A percentile compares a stretch with the other conserved stretches of the same genome.
Conservation (phyloP, 2,329 filamentous ascomycete genomes). For the Colletotrichum tofieldiae region DNA sequence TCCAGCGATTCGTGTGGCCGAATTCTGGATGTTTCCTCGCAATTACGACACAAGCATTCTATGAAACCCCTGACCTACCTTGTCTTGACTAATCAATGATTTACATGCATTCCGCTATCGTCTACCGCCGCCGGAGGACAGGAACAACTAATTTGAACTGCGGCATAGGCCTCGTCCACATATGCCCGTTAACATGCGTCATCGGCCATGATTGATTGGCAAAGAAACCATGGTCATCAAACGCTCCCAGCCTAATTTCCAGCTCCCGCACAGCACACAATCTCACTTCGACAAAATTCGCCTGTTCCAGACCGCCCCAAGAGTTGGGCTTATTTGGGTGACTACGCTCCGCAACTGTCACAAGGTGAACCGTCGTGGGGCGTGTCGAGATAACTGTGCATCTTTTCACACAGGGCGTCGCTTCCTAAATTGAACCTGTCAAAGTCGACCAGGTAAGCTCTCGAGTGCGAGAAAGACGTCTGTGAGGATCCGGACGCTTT, state of each 20-base stretch:
- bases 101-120: too few species aligned
- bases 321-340: constrained; percentile 4
- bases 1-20: too few species aligned
- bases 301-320: constrained; percentile 5
- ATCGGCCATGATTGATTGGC: background rate
- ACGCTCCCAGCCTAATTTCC: background rate
- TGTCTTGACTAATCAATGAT: background rate
- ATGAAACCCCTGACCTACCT: background rate
- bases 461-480: constrained; percentile 11
- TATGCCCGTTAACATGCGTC: too few species aligned
- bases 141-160: background rate
- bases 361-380: background rate
- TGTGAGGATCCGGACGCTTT: constrained; percentile 9
- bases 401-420: background rate
- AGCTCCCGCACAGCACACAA: background rate
- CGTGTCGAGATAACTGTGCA: constrained; percentile 3
- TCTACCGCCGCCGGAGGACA: background rate
- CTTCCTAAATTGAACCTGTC: background rate
- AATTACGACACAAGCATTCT: too few species aligned
- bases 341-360: background rate
- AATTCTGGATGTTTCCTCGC: too few species aligned
- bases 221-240: background rate
- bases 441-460: constrained; percentile 20
- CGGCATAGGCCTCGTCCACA: background rate
- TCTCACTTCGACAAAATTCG: constrained; percentile 18